phyloP scores from a whole-genome alignment of 441 rosid genomes.

The Aleurites moluccanus region DNA sequence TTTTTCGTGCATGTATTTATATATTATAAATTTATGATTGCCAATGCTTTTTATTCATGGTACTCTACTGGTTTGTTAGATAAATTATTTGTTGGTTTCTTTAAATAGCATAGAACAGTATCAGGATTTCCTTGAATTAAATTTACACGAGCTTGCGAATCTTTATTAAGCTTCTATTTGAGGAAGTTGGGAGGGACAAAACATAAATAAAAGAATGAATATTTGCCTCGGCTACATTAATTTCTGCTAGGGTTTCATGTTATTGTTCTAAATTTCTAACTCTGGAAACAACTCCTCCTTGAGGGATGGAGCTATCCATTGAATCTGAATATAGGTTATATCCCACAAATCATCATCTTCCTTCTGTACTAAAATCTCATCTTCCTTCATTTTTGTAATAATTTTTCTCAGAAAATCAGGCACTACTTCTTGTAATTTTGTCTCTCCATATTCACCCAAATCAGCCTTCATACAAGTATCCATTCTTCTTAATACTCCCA shows the following conservation, averaged over 20 bases:
- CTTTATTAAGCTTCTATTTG: too few relatives aligned
- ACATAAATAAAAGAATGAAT: not conserved
- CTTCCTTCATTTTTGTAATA: conserved; percentile 64
- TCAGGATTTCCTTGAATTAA: too few relatives aligned
- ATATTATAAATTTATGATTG: too few relatives aligned
- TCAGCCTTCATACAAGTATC: conserved; percentile 93
- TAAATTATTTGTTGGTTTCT: too few relatives aligned
- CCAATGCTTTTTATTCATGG: too few relatives aligned
- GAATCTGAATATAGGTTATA: conserved; percentile 80
- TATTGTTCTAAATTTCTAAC: conserved; percentile 26
- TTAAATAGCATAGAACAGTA: too few relatives aligned
- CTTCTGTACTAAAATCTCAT: conserved; percentile 50
- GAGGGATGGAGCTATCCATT: conserved; percentile 87
- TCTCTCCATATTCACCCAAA: conserved; percentile 60
- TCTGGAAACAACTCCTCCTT: conserved; percentile 80
- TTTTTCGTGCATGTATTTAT: too few relatives aligned
- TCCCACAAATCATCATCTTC: conserved; percentile 84
- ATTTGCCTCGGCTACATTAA: not conserved
- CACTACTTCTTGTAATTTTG: conserved; percentile 46
- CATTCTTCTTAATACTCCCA: conserved; percentile 84
- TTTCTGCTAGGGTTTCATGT: not conserved
- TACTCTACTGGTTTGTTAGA: too few relatives aligned
- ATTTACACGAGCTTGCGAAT: too few relatives aligned
- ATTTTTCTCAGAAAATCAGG: conserved; percentile 64
- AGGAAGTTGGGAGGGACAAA: not conserved